Conservation (phyloP, 2,329 filamentous ascomycete genomes). For the Monosporascus sp. region DNA sequence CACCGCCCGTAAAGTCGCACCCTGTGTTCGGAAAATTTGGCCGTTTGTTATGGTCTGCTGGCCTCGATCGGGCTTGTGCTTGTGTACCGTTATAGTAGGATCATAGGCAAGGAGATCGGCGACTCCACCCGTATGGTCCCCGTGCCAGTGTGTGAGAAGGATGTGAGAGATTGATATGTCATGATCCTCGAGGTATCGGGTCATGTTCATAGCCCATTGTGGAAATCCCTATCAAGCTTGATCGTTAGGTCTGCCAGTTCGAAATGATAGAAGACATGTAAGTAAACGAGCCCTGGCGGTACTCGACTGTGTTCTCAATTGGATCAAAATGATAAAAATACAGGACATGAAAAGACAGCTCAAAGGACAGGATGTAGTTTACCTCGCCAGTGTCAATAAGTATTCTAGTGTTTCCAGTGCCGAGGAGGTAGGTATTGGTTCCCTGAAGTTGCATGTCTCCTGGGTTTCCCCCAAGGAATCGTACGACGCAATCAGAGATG, state of each 20-base stretch:
- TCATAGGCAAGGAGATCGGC: slow-evolving; percentile 31
- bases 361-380: background rate
- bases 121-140: slow-evolving; percentile 49
- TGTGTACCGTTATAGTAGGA: slow-evolving; percentile 51
- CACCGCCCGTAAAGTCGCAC: slow-evolving; percentile 57
- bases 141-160: slow-evolving; percentile 63
- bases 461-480: slow-evolving; percentile 5
- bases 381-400: slow-evolving; percentile 57
- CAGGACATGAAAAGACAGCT: slow-evolving; percentile 24
- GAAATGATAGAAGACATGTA: no score
- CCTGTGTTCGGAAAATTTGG: slow-evolving; percentile 44
- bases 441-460: slow-evolving; percentile 21
- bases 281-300: no score
- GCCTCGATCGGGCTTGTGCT: slow-evolving; percentile 43
- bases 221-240: slow-evolving; percentile 37
- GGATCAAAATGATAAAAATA: no score
- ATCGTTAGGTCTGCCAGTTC: no score
- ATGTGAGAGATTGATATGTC: slow-evolving; percentile 48
- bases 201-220: slow-evolving; percentile 48
- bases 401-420: slow-evolving; percentile 51
- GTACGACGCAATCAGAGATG: slow-evolving; percentile 15
- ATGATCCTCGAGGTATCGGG: slow-evolving; percentile 45
- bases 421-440: slow-evolving; percentile 66
- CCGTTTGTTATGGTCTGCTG: slow-evolving; percentile 40
- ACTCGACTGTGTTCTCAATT: no score